Evolutionary conservation across 2,329 filamentous ascomycete species (phyloP).

Genomic region (Penicillium decumbens): DNA sequence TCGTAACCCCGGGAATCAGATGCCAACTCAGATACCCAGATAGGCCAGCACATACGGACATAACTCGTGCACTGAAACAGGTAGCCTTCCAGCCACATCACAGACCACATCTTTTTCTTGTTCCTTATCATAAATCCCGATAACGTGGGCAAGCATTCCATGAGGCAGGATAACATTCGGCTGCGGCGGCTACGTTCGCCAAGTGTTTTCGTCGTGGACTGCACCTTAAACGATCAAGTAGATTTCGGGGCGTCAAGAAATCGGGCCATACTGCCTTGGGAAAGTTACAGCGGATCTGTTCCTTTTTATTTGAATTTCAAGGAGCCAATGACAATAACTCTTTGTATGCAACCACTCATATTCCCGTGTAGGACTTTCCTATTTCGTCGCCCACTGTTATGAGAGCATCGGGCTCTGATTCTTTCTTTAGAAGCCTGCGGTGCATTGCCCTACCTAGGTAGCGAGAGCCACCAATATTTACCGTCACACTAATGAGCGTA

Average conservation of each 20-base stretch:
- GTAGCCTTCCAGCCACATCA: not conserved
- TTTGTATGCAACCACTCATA: not conserved
- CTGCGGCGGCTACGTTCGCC: conserved; percentile 13
- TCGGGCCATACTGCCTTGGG: not conserved
- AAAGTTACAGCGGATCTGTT: conserved; percentile 1
- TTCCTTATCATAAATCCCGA: conserved; percentile 2
- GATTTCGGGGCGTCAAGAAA: not conserved
- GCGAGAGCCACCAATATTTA: too few species aligned
- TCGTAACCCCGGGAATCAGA: conserved; percentile 2
- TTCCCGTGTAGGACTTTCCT: too few species aligned
- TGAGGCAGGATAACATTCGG: conserved; percentile 5
- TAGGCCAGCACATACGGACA: not conserved
- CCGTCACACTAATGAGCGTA: too few species aligned
- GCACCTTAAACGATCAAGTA: not conserved
- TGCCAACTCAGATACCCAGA: not conserved
- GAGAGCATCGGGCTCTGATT: too few species aligned
- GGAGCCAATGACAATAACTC: conserved; percentile 10
- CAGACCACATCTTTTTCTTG: not conserved
- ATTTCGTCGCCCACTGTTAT: too few species aligned
- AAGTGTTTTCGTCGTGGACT: not conserved
- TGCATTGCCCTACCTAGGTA: too few species aligned
- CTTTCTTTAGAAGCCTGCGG: too few species aligned
- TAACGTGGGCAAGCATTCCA: not conserved
- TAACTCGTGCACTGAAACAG: not conserved
- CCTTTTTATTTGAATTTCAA: not conserved